Evolutionary conservation across 2,329 filamentous ascomycete genomes (phyloP).

Genomic region (Ceratocystis lukuohia): DNA sequence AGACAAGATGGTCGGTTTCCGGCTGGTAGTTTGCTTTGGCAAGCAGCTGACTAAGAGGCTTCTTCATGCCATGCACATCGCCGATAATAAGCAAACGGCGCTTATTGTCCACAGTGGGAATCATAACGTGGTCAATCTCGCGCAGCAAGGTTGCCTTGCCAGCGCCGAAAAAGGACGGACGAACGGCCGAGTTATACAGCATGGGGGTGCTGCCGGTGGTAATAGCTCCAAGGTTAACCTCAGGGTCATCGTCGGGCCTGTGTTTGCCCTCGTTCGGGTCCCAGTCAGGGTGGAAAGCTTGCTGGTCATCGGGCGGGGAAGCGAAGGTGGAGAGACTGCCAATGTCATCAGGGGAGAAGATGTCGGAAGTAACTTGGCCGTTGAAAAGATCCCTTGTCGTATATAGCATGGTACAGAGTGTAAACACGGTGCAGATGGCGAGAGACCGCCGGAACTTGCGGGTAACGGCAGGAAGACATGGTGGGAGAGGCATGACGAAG

Average conservation of each 20-base stretch:
- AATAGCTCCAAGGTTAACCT: conserved; percentile 8
- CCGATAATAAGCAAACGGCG: conserved; percentile 68
- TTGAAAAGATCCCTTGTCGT: conserved; percentile 18
- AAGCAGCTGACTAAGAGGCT: conserved; percentile 53
- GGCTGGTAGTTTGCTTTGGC: conserved; percentile 48
- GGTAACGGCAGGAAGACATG: conserved; percentile 11
- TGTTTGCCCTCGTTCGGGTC: conserved; percentile 3
- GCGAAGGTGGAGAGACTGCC: neutral
- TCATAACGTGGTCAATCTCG: conserved; percentile 24
- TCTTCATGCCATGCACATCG: conserved; percentile 81
- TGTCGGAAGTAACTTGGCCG: conserved; percentile 9
- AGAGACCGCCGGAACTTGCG: conserved; percentile 18
- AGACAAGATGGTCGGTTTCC: conserved; percentile 54
- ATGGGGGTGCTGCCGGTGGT: conserved; percentile 24
- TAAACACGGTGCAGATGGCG: conserved; percentile 11
- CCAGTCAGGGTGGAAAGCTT: neutral
- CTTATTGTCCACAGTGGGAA: conserved; percentile 28
- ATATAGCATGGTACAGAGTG: conserved; percentile 18
- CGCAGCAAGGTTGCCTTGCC: conserved; percentile 24
- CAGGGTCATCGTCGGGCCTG: conserved; percentile 13
- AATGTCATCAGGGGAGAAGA: conserved; percentile 5
- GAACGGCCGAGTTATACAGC: conserved; percentile 30
- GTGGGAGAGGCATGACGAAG: conserved; percentile 10
- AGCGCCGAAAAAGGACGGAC: conserved; percentile 28
- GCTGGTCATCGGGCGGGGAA: neutral